Percentiles rank a stretch among this genome's conserved stretches.
Conservation (phyloP, 2,329 filamentous ascomycete species). For the Fusarium begoniae region DNA sequence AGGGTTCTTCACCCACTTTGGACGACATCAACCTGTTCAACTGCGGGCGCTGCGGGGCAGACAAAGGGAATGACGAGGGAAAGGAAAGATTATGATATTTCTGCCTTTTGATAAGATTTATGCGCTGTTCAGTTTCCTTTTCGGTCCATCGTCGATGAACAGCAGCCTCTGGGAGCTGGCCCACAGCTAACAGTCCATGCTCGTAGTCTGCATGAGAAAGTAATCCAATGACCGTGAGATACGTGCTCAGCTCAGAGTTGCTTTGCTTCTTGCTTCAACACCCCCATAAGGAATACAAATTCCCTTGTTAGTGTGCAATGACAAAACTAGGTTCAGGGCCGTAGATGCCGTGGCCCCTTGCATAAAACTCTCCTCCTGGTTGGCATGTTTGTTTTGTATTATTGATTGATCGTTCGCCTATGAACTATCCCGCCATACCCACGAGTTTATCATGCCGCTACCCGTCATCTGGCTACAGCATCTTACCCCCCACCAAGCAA, state of each 20-base stretch:
- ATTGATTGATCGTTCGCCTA: slow-evolving; percentile 2
- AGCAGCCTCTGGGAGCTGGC: neutral
- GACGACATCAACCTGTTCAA: slow-evolving; percentile 2
- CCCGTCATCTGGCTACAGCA: neutral
- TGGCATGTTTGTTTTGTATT: slow-evolving; percentile 15
- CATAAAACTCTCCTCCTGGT: slow-evolving; percentile 27
- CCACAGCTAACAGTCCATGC: slow-evolving; percentile 7
- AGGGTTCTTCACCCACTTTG: slow-evolving; percentile 11
- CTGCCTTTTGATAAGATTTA: slow-evolving; percentile 11
- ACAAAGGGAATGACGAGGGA: neutral
- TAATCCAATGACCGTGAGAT: slow-evolving; percentile 13
- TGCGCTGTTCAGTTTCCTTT: slow-evolving; percentile 6
- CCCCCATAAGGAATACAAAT: slow-evolving; percentile 1
- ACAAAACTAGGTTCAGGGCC: slow-evolving; percentile 13
- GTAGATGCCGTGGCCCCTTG: slow-evolving; percentile 23
- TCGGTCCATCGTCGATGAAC: neutral
- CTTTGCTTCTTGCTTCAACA: slow-evolving; percentile 10
- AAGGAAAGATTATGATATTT: neutral
- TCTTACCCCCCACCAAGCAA: slow-evolving; percentile 21
- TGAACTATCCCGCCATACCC: slow-evolving; percentile 22
- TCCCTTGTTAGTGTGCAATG: neutral
- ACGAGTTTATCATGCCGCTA: slow-evolving; percentile 27
- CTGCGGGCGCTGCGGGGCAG: slow-evolving; percentile 19
- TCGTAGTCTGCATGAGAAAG: slow-evolving; percentile 8
- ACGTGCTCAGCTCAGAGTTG: neutral